Evolutionary conservation across 2,329 filamentous ascomycete species (phyloP), one percentile per base, ranked within the genome.

Genomic region (Didymosphaeria variabile): DNA sequence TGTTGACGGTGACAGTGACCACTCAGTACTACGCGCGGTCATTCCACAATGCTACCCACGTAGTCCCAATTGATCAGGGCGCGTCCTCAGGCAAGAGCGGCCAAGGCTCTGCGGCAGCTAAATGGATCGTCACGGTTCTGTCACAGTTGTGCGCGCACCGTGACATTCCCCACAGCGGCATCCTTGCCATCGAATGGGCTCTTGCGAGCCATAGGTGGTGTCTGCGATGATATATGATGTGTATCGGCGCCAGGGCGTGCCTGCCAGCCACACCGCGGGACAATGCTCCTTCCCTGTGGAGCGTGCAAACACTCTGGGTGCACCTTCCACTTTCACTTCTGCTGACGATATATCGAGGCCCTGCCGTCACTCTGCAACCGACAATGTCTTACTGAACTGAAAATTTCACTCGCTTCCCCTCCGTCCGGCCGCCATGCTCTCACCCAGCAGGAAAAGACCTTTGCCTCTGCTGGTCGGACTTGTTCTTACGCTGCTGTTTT

Each of bases 371-470:
- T 15, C 42, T 26, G 54, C 42, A 44, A 56, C 49, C 61, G 60
- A 63, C 66, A 63, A 72, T 72, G 70, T 66, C 55, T 64, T 67
- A 62, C 52, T 55, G 52, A 53, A 45, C 45, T n/a, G 40, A 23
- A 31, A 31, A 36, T 38, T 40, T 38, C 52, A 45, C 38, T 34
- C 52, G 52, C 17, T 59, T 46, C 42, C 56, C 55, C 21, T 13
- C 34, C 36, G 23, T 42, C n/a, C 44, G n/a, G 42, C 38, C 52
- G 65, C 34, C 65, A 77, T 77, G 74, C 71, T 77, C 62, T 72
- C 72, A 23, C 67, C 73, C 54, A 71, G 71, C 57, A 70, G 72
- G 55, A 76, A 72, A 64, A 71, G 73, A 29, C 69, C 70, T 34
- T 57, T 73, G 61, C 70, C 71, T 55, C 61, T 78, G 64, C 67